Evolutionary conservation across 2,329 filamentous ascomycete species (phyloP), one percentile per base, ranked within the genome.

Genomic region (Massarina eburnea): DNA sequence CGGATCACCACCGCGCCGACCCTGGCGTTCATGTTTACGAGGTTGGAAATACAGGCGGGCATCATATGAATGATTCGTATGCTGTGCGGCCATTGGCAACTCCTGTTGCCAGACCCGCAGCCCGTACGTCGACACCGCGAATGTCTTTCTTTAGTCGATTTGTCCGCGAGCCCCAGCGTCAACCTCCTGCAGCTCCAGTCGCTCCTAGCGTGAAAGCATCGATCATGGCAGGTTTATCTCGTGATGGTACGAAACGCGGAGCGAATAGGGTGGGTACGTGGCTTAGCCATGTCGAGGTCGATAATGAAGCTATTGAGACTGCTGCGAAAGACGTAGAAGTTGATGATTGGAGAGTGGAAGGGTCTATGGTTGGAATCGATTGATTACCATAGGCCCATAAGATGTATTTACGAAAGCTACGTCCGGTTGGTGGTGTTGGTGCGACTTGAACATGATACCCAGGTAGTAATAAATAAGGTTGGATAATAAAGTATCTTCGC

Each of bases 41-140:
- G 19, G 51, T 79, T 8, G 77, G 77, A 18, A 83, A 83, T 48
- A 71, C 76, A 10, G 73, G 74, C 1, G 75, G 72, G 12, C 81
- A 85, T 56, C 81, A 83, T 57, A 77, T 83, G 76, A 83, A 83
- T 46, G 80, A 85, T 9, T 65, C 64, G 4, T 71, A 70, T 45
- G 52, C 64, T 8, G 54, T 68, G 39, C 66, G 64, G 17, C 62
- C 64, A 27, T 37, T 64, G 19, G 61, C 65, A 15, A 57, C 54
- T 15, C 50, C 62, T 7, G 58, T 61, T 37, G 55, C 61, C 9
- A 19, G 35, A 22, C 20, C 18, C 24, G 59, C 61, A n/a, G 42
- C 53, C 14, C 61, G 59, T 19, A 46, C 49, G 35, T 54, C 62
- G 22, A 45, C 54, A 33, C 56, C 59, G 12, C 51, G 56, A 20